Percentiles rank a stretch among this genome's conserved stretches.
These are phyloP conservation scores for Exserohilum rostratum DNA, from an alignment of 2,329 filamentous ascomycete genomes.

Conservation along the genomic window DNA sequence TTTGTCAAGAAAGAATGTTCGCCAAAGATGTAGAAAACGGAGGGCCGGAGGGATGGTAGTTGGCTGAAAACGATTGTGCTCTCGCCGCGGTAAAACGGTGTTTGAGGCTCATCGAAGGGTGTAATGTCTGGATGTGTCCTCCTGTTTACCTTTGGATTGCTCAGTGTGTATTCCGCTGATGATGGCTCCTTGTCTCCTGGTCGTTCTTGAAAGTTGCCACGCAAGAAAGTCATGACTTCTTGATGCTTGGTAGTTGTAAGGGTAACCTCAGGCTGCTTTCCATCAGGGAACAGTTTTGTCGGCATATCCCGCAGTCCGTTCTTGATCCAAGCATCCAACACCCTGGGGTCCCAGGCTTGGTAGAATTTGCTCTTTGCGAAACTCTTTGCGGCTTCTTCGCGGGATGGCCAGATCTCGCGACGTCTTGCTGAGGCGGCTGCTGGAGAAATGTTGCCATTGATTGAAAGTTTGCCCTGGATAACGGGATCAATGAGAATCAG, in stretches of 20 bases:
- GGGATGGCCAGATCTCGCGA: slow-evolving; percentile 82
- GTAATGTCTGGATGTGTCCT: slow-evolving; percentile 53
- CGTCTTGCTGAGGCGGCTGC: slow-evolving; percentile 71
- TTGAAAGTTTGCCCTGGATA: slow-evolving; percentile 61
- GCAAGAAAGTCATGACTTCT: slow-evolving; percentile 79
- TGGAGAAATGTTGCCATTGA: slow-evolving; percentile 49
- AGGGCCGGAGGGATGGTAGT: slow-evolving; percentile 67
- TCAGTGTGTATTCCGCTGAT: slow-evolving; percentile 32
- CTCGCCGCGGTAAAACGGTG: slow-evolving; percentile 72
- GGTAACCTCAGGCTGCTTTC: slow-evolving; percentile 62
- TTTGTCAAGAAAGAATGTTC: slow-evolving; percentile 60
- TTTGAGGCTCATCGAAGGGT: slow-evolving; percentile 41
- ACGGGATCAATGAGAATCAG: slow-evolving; percentile 86
- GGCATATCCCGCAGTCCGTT: slow-evolving; percentile 79
- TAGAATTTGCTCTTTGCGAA: slow-evolving; percentile 79
- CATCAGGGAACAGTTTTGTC: slow-evolving; percentile 62
- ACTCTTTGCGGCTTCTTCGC: slow-evolving; percentile 67
- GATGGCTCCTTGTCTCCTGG: slow-evolving; percentile 54
- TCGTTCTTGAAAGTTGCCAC: slow-evolving; percentile 61
- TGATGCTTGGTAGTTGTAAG: slow-evolving; percentile 85
- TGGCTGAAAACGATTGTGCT: slow-evolving; percentile 61
- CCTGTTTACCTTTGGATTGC: slow-evolving; percentile 44
- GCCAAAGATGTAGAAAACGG: slow-evolving; percentile 70
- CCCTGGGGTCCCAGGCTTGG: slow-evolving; percentile 78
- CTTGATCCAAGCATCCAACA: slow-evolving; percentile 73